Conservation (phyloP, 2,329 filamentous ascomycete genomes). For the Rosellinia necatrix region DNA sequence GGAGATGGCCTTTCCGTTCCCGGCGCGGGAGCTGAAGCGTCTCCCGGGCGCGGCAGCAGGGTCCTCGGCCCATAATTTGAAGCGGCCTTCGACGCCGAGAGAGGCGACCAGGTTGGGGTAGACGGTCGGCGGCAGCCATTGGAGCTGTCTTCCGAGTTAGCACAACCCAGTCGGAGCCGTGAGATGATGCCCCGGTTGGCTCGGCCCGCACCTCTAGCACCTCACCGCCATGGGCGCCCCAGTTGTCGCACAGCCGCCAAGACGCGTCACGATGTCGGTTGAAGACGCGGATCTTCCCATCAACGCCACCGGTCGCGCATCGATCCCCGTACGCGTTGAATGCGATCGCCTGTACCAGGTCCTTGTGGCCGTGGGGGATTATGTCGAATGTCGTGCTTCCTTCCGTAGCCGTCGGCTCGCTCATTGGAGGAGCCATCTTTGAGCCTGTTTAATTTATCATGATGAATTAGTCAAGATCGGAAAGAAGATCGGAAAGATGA, state of each 20-base stretch:
- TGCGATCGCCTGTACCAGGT: conserved; percentile 81
- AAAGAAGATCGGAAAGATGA: too few species aligned
- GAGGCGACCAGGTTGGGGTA: conserved; percentile 86
- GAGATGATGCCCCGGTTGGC: conserved; percentile 35
- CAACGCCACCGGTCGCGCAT: conserved; percentile 87
- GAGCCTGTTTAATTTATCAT: conserved; percentile 21
- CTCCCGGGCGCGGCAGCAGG: conserved; percentile 77
- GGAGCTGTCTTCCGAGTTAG: conserved; percentile 61
- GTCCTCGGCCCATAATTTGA: conserved; percentile 93
- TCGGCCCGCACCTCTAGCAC: conserved; percentile 74
- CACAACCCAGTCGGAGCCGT: neutral
- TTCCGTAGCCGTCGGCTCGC: conserved; percentile 30
- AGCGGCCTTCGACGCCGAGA: conserved; percentile 85
- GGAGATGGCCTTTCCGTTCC: conserved; percentile 54
- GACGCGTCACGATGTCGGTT: conserved; percentile 77
- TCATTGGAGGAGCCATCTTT: conserved; percentile 32
- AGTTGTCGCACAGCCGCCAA: conserved; percentile 84
- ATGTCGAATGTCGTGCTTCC: conserved; percentile 61
- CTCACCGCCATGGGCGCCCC: conserved; percentile 88
- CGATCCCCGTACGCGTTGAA: conserved; percentile 94
- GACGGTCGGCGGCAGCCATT: conserved; percentile 90
- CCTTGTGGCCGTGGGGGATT: conserved; percentile 75
- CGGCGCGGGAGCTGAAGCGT: conserved; percentile 73
- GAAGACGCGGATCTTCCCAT: conserved; percentile 92
- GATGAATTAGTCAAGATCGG: too few species aligned